Conservation (phyloP, 345 rosid genomes). For the Gossypium turneri region DNA sequence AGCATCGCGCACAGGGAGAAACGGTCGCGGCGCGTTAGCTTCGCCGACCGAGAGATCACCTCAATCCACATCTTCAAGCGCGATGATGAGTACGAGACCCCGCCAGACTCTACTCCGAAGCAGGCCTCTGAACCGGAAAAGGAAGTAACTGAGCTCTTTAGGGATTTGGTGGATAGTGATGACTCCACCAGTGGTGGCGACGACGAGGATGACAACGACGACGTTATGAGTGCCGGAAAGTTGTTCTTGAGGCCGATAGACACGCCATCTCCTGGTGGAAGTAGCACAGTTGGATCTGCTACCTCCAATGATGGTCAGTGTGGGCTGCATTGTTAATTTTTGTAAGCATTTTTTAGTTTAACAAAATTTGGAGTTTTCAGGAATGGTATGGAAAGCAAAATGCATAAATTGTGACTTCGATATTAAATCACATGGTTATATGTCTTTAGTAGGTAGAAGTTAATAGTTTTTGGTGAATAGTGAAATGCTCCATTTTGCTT, state of each 20-base stretch:
- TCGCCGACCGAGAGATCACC: slow-evolving; percentile 89
- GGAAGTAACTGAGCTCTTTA: slow-evolving; percentile 44
- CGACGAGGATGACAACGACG: slow-evolving; percentile 30
- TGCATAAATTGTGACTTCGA: background rate
- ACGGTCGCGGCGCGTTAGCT: slow-evolving; percentile 91
- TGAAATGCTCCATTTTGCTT: background rate
- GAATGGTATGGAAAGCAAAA: background rate
- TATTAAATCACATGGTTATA: background rate
- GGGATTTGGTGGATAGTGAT: slow-evolving; percentile 53
- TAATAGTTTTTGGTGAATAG: background rate
- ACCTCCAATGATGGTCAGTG: slow-evolving; percentile 64
- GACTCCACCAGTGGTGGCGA: slow-evolving; percentile 33
- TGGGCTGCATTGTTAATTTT: background rate
- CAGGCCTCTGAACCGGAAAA: slow-evolving; percentile 28
- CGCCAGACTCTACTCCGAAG: slow-evolving; percentile 37
- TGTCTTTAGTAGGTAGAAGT: background rate
- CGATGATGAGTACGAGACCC: slow-evolving; percentile 85
- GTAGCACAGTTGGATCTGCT: slow-evolving; percentile 68
- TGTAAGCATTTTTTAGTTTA: background rate
- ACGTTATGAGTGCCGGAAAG: slow-evolving; percentile 32
- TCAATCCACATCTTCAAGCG: slow-evolving; percentile 86
- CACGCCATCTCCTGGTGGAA: slow-evolving; percentile 85
- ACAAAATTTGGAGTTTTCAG: background rate
- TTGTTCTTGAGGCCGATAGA: slow-evolving; percentile 53
- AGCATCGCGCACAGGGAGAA: slow-evolving; percentile 56